Base-by-base conservation (phyloP, 768 basidiomycete genomes). In the Russula earlei region DNA sequence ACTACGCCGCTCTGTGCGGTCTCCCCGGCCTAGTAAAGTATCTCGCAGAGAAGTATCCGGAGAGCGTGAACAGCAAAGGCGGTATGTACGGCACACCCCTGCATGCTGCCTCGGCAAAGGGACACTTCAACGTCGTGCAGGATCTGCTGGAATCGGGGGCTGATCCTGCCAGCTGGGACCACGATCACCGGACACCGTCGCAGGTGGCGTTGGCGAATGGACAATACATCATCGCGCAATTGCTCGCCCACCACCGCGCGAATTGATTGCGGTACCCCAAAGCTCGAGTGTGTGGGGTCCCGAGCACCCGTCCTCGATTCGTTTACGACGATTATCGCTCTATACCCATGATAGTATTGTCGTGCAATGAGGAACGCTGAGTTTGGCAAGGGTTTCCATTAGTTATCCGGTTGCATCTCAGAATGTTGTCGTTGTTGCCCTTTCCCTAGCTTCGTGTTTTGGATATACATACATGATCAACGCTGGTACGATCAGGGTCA, bases 1-100 rank as follows among this genome's bases (percentile, higher is more conserved):
- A 58, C 20, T 58, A 54, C 40, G 52, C 56, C 22, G 49, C 52
- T 19, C 12, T 48, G 19, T 44, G 46, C 22, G 56, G 52, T 25
- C 24, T 58, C 52, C 56, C 51, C 2, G 27, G 14, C 20, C 27
- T 58, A 12, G 46, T 58, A 20, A 15, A 37, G 17, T 53, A 54
- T 36, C 52, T 58, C 29, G 52, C 42, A 12, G 41, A 20, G 24
- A 42, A 38, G 48, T 33, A 36, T 11, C 48, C 55, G 12, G 41
- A 12, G 0, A 12, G 7, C 11, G 45, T 56, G 25, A 45, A 50
- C 12, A 25, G 5, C 15, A 4, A 5, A 4, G 55, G 55, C 15
- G 55, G 55, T 0, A 20, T 10, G 1, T 36, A 22, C 4, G 25
- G 48, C 19, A 49, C 48, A 9, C 48, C 55, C 9, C 15, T 56